These are phyloP conservation scores for Neurospora sp. DNA, from an alignment of 495 filamentous ascomycete species.

Conservation along the genomic window DNA sequence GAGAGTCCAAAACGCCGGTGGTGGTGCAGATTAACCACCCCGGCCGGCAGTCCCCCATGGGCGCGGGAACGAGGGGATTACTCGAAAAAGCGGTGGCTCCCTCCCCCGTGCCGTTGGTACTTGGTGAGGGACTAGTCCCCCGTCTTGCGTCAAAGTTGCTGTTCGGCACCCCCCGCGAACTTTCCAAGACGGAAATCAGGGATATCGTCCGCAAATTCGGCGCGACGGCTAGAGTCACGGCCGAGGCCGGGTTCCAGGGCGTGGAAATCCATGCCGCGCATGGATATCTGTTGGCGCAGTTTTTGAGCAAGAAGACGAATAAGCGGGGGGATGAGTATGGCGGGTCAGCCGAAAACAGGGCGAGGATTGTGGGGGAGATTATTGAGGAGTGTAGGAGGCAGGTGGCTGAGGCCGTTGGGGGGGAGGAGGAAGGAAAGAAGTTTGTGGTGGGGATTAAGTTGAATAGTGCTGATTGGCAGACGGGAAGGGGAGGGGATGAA, in stretches of 20 bases:
- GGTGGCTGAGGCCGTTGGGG: slow-evolving; percentile 52
- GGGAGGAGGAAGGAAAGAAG: slow-evolving; percentile 40
- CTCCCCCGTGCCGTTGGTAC: slow-evolving; percentile 32
- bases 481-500: too few species aligned
- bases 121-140: slow-evolving; percentile 29
- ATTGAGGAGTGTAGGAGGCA: slow-evolving; percentile 30
- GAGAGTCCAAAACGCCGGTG: slow-evolving; percentile 32
- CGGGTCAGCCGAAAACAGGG: slow-evolving; percentile 55
- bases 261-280: slow-evolving; percentile 68
- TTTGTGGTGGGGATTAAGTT: slow-evolving; percentile 52
- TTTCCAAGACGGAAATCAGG: too few species aligned
- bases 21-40: slow-evolving; percentile 52
- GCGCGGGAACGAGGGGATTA: slow-evolving; percentile 35
- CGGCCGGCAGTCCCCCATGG: slow-evolving; percentile 41
- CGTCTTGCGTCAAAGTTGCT: slow-evolving; percentile 46
- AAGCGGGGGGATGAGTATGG: slow-evolving; percentile 55
- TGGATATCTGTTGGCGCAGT: slow-evolving; percentile 67
- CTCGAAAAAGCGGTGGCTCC: slow-evolving; percentile 40
- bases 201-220: slow-evolving; percentile 44
- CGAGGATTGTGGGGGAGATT: slow-evolving; percentile 53
- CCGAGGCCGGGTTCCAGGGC: slow-evolving; percentile 65
- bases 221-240: slow-evolving; percentile 46
- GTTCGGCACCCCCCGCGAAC: too few species aligned
- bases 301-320: slow-evolving; percentile 51
- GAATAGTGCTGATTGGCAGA: slow-evolving; percentile 49